phyloP scores from a whole-genome alignment of 2,329 filamentous ascomycete species.

The Botrytis medusae region DNA sequence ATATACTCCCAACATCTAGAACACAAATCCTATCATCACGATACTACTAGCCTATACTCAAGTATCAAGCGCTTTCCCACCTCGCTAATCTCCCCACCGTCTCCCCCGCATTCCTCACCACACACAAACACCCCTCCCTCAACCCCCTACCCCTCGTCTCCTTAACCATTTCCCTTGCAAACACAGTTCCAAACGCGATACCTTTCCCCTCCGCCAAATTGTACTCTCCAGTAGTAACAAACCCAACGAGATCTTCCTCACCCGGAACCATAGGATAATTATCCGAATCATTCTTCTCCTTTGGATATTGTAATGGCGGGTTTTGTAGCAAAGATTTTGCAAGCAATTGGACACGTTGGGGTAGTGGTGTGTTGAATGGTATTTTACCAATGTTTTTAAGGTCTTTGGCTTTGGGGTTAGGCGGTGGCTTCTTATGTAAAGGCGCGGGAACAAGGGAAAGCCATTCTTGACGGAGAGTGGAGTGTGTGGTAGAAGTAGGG shows the following conservation, averaged over 20 bases:
- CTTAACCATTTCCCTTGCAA: slow-evolving; percentile 56
- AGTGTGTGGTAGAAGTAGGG: slow-evolving; percentile 34
- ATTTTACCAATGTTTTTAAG: slow-evolving; percentile 26
- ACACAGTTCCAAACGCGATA: slow-evolving; percentile 71
- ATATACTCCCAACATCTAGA: not conserved
- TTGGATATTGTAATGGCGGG: slow-evolving; percentile 44
- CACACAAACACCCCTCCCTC: slow-evolving; percentile 61
- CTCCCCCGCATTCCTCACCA: slow-evolving; percentile 80
- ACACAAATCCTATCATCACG: not conserved
- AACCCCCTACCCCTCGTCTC: slow-evolving; percentile 36
- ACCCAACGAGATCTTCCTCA: slow-evolving; percentile 78
- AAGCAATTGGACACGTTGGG: slow-evolving; percentile 43
- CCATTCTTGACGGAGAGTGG: slow-evolving; percentile 66
- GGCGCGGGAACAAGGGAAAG: slow-evolving; percentile 53
- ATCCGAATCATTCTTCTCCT: slow-evolving; percentile 36
- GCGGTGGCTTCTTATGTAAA: slow-evolving; percentile 31
- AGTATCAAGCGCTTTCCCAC: slow-evolving; percentile 58
- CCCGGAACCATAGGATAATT: slow-evolving; percentile 68
- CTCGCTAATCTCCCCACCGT: slow-evolving; percentile 73
- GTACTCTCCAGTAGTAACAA: slow-evolving; percentile 84
- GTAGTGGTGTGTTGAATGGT: slow-evolving; percentile 37
- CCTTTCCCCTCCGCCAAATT: slow-evolving; percentile 75
- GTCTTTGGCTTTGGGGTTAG: slow-evolving; percentile 30
- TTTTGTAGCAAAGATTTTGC: slow-evolving; percentile 51
- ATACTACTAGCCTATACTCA: not conserved